Evolutionary conservation across 176 grass and related monocot species (phyloP), one percentile per base, ranked within the genome.

Genomic region (Typha latifolia): DNA sequence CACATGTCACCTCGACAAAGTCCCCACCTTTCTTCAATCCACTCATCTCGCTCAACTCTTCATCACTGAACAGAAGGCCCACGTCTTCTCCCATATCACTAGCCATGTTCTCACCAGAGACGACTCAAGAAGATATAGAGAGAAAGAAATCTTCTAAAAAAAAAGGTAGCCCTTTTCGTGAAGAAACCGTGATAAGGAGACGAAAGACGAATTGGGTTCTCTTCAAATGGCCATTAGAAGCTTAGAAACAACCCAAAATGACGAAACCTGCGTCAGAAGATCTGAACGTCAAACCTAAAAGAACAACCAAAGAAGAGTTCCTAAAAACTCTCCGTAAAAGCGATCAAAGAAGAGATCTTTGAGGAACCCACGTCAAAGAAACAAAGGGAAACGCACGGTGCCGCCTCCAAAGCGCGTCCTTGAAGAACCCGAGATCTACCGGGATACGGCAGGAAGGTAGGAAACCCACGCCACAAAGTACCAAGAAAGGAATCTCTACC

Each of bases 1-100:
- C 93, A 71, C 93, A 97, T 74, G 81, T 92, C 66, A 97, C 74
- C 80, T 97, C 81, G 31, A 97, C 76, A 67, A 76, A 92, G 62
- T 84, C 78, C 62, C 75, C 67, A 61, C 85, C 77, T 64, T 49
- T 22, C 69, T 82, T 87, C 75, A 82, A 47, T 48, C 89, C 93
- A 62, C 83, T 97, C 83, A 97, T 62, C 23, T 82, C 88, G 78
- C 69, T 74, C 68, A 97, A 74, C 70, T 97, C 88, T 72, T 92
- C 94, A 49, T 84, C 89, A 32, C 89, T 82, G 82, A 97, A 97
- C 78, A 92, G 79, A 76, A 67, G 67, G 49, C 9, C 51, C 16
- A 21, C 51, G 21, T 61, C 73, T 48, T 61, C 56, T 57, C 32
- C 73, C 31, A 51, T 49, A 67, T 31, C 63, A 51, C 53, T 59